A percentile compares a stretch with the other conserved stretches of the same genome.
These are phyloP conservation scores for Lathyrus aphaca DNA, from an alignment of 306 rosid genomes.

Conservation along the genomic window DNA sequence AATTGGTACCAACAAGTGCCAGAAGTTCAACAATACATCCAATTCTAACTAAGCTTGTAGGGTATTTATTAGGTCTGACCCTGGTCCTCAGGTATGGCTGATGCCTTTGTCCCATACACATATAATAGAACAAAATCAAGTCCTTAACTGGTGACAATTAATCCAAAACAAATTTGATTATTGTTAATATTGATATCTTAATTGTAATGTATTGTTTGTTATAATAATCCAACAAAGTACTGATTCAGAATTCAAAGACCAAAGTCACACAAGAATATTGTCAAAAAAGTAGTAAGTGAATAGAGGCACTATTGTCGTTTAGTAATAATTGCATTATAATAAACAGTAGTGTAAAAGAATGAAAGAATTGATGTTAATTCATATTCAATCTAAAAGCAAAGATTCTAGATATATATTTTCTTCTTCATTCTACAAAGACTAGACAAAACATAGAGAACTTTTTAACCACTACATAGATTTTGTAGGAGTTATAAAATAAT, in stretches of 20 bases:
- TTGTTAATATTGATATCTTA: background rate
- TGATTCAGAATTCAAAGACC: conserved; percentile 18
- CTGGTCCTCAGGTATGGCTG: conserved; percentile 15
- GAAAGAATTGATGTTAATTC: conserved; percentile 19
- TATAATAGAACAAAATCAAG: background rate
- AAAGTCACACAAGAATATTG: conserved; percentile 11
- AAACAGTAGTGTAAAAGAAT: conserved; percentile 28
- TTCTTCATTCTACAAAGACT: background rate
- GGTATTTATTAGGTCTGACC: conserved; percentile 20
- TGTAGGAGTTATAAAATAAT: background rate
- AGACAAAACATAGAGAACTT: conserved; percentile 32
- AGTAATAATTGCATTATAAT: conserved; percentile 41
- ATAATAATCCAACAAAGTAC: conserved; percentile 6
- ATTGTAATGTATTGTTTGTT: background rate
- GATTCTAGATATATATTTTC: conserved; percentile 18
- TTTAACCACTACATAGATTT: conserved; percentile 12
- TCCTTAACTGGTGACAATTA: background rate
- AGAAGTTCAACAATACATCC: conserved; percentile 27
- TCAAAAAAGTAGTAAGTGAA: conserved; percentile 8
- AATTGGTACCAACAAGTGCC: conserved; percentile 38
- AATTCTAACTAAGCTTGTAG: conserved; percentile 31
- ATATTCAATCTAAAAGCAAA: background rate
- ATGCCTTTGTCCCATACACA: conserved; percentile 32
- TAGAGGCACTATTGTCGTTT: conserved; percentile 41
- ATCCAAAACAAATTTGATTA: conserved; percentile 4